Evolutionary conservation across 164 flowering plant genomes (phyloP).

Genomic region (Umbilicus rupestris): DNA sequence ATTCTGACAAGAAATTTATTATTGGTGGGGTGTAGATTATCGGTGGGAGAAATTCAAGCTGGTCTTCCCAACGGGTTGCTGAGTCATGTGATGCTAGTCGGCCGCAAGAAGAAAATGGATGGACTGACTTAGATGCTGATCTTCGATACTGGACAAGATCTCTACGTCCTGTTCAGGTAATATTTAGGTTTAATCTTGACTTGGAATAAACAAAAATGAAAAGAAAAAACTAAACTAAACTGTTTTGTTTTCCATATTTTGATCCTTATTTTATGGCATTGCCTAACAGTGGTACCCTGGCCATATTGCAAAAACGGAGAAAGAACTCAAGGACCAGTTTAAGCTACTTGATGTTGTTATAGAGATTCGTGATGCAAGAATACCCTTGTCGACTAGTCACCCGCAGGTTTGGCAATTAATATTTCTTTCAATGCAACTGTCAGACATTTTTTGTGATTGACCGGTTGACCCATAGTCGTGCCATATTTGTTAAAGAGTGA

Average conservation of each 20-base stretch:
- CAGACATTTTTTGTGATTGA: neutral
- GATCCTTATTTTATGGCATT: neutral
- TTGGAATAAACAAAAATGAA: neutral
- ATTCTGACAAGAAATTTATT: neutral
- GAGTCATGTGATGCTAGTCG: slow-evolving; percentile 9
- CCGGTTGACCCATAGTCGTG: too few species aligned
- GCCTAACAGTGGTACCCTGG: slow-evolving; percentile 92
- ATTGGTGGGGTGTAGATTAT: slow-evolving; percentile 39
- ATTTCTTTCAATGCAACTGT: slow-evolving; percentile 1
- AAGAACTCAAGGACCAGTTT: slow-evolving; percentile 80
- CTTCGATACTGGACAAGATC: slow-evolving; percentile 66
- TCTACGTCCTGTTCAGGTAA: slow-evolving; percentile 91
- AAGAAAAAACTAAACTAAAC: neutral
- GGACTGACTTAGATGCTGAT: slow-evolving; percentile 66
- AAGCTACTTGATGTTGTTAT: slow-evolving; percentile 96
- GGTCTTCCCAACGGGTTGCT: slow-evolving; percentile 20
- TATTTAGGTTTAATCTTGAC: slow-evolving; percentile 9
- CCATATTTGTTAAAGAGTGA: too few species aligned
- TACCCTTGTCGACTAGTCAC: slow-evolving; percentile 81
- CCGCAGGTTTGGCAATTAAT: slow-evolving; percentile 46
- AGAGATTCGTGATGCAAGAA: slow-evolving; percentile 96
- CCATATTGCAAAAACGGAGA: slow-evolving; percentile 91
- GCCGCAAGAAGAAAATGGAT: slow-evolving; percentile 35
- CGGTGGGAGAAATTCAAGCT: slow-evolving; percentile 37
- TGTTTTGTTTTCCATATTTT: neutral